Base-by-base conservation (phyloP, 2,329 filamentous ascomycete species). In the Sporothrix protearum region DNA sequence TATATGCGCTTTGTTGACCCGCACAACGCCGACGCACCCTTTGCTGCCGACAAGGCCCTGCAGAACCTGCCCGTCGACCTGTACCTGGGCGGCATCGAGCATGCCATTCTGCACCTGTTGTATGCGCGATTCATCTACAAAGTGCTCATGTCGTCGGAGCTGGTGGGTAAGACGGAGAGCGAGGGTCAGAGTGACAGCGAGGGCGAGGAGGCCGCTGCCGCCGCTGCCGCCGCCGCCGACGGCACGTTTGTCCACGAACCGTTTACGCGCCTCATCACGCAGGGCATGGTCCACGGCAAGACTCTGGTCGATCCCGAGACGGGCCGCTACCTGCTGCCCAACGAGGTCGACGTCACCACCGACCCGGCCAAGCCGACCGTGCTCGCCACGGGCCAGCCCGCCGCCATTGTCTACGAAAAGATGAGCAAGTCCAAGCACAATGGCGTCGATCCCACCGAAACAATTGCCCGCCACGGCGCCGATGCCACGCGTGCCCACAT, bases 401-500 rank as follows among this genome's bases (percentile, higher is more conserved):
- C 91, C 1, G 86, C 83, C 36, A 80, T 93, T 22, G 89, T 88
- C 0, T 97, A 87, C 76, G 93, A 97, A 79, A 97, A 97, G 79
- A 97, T 97, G 94, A 96, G 92, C 51, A 97, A 97, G 81, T 96
- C 92, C 77, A 97, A 97, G 80, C 86, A 96, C 82, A 97, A 97
- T 77, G 94, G 94, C 33, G 92, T 97, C 7, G 93, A 97, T 77
- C 94, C 94, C 0, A 89, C 87, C 0, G 84, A 83, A 0, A 92
- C 91, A 74, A 92, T 96, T 71, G 82, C 85, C 8, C 88, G 87
- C 75, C 91, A 96, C 76, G 94, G 94, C 28, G 92, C 93, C 1
- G 94, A 97, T 79, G 90, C 92, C 6, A 94, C 92, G 1, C 85
- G 94, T 71, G 93, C 93, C 3, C 94, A 97, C 78, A 92, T 97